Evolutionary conservation across 805 yeast species (phyloP).

Genomic region (Kurtzmaniella cleridarum): DNA sequence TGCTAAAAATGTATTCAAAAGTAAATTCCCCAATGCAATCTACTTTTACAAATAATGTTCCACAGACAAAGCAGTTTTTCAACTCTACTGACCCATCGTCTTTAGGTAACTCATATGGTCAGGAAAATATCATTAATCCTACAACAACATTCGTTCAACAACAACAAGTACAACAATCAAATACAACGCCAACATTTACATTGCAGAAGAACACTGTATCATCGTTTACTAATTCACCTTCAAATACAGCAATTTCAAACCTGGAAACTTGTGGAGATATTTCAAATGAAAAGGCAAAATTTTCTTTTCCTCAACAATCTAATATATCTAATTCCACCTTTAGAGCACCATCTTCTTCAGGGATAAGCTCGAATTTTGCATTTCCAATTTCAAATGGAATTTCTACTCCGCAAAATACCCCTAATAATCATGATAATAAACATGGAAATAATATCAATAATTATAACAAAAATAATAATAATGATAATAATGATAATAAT

Average conservation of each 20-base stretch:
- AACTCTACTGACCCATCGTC: too few relatives aligned
- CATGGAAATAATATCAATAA: too few relatives aligned
- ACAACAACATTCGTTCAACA: neutral
- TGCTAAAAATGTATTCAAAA: conserved; percentile 1
- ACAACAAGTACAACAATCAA: neutral
- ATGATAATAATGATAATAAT: too few relatives aligned
- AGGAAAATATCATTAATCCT: neutral
- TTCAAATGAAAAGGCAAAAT: neutral
- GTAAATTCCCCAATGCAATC: conserved; percentile 1
- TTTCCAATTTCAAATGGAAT: too few relatives aligned
- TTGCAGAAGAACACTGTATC: neutral
- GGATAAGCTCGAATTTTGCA: too few relatives aligned
- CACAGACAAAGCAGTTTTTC: too few relatives aligned
- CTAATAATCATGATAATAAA: too few relatives aligned
- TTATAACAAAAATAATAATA: too few relatives aligned
- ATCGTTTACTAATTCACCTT: conserved; percentile 3
- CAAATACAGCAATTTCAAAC: too few relatives aligned
- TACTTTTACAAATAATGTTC: neutral
- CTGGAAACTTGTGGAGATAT: neutral
- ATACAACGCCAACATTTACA: neutral
- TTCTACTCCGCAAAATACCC: too few relatives aligned
- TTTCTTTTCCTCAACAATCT: neutral
- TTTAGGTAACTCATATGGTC: neutral
- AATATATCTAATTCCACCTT: neutral
- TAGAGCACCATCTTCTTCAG: too few relatives aligned